Percentiles rank a stretch among this genome's conserved stretches.
Conservation (phyloP, 305 asterid species). For the Fraxinus platypoda region DNA sequence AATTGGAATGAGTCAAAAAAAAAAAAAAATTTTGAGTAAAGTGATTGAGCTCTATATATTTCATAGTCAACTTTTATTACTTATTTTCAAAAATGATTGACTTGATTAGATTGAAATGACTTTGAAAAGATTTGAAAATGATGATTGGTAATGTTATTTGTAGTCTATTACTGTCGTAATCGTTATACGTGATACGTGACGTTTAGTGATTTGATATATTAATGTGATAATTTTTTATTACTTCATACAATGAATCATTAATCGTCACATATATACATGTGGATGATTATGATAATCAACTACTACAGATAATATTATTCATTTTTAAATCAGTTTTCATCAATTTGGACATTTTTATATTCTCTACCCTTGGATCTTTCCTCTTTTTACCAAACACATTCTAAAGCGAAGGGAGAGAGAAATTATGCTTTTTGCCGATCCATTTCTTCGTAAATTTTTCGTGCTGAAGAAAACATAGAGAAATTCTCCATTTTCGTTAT, state of each 20-base stretch:
- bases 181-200: too few species aligned
- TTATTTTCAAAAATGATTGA: background rate
- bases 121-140: background rate
- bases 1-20: too few species aligned
- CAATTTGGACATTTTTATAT: background rate
- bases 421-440: background rate
- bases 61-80: background rate
- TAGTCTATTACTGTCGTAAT: too few species aligned
- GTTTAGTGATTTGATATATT: too few species aligned
- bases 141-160: background rate
- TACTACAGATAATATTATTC: too few species aligned
- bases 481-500: constrained; percentile 18
- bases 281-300: too few species aligned
- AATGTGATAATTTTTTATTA: too few species aligned
- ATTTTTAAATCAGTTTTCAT: background rate
- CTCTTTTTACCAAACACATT: background rate
- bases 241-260: too few species aligned
- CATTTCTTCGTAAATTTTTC: background rate
- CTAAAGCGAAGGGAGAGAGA: background rate
- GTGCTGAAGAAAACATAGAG: background rate
- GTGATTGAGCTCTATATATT: background rate
- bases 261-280: too few species aligned
- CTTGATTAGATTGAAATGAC: background rate
- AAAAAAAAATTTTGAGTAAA: too few species aligned
- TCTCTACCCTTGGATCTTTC: background rate